Conservation (phyloP, 192 early-diverging fungal species). For the Lobulomyces angularis region DNA sequence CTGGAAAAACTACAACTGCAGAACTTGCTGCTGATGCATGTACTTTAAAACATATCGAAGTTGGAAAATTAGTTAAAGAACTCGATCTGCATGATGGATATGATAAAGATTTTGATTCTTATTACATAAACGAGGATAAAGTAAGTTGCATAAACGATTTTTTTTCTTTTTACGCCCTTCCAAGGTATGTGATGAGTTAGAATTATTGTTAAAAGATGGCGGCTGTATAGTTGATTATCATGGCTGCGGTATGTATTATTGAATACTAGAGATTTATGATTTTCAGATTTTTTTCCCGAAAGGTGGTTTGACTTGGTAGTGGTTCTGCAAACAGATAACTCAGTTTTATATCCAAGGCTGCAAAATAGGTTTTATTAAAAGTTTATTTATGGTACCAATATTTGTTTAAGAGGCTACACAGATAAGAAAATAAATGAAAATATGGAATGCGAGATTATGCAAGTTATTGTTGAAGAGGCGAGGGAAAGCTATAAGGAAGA, state of each 20-base stretch:
- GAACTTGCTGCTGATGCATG: slow-evolving; percentile 68
- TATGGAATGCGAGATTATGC: slow-evolving; percentile 95
- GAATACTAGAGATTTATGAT: no score
- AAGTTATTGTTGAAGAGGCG: slow-evolving; percentile 84
- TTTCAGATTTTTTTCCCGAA: slow-evolving; percentile 94
- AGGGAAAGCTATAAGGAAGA: slow-evolving; percentile 66
- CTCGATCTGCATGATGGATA: slow-evolving; percentile 74
- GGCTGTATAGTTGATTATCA: slow-evolving; percentile 90
- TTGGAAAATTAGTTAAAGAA: slow-evolving; percentile 78
- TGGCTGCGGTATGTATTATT: no score
- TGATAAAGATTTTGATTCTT: slow-evolving; percentile 76
- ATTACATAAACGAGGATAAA: slow-evolving; percentile 86
- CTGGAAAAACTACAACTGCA: slow-evolving; percentile 40
- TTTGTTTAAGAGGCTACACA: slow-evolving; percentile 54
- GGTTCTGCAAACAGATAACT: slow-evolving; percentile 71
- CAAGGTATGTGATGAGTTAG: slow-evolving; percentile 82
- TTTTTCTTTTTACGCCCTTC: neutral
- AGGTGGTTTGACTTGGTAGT: slow-evolving; percentile 95
- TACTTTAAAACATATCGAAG: slow-evolving; percentile 66
- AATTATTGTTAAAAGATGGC: slow-evolving; percentile 62
- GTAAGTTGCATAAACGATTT: slow-evolving; percentile 15
- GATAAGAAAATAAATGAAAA: slow-evolving; percentile 82
- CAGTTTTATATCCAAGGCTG: slow-evolving; percentile 67
- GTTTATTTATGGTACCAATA: neutral
- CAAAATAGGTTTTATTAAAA: slow-evolving; percentile 42